These are phyloP conservation scores for Melaleuca quinquenervia DNA, from an alignment of 345 rosid genomes.

Conservation along the genomic window DNA sequence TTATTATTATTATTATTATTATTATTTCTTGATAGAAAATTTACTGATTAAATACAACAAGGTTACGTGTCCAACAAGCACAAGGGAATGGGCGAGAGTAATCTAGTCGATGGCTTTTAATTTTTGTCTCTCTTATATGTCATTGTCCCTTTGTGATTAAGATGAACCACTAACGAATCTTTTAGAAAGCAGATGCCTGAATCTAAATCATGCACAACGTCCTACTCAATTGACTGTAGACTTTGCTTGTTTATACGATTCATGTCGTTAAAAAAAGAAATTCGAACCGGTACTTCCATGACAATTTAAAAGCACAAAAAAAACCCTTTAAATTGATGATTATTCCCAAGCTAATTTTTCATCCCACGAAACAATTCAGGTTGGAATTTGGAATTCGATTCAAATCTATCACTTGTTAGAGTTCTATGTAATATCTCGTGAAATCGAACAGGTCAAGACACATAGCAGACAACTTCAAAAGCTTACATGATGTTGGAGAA, in stretches of 20 bases:
- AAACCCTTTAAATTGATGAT: rapidly evolving
- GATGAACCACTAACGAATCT: neutral
- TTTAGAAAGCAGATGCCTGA: neutral
- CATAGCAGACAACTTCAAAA: neutral
- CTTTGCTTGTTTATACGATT: neutral
- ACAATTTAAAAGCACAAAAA: neutral
- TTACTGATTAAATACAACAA: neutral
- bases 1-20: neutral
- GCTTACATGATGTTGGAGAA: neutral
- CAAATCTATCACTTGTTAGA: neutral
- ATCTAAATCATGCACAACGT: neutral
- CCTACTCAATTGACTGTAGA: neutral
- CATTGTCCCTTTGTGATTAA: neutral
- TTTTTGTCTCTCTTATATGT: neutral
- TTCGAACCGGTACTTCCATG: rapidly evolving
- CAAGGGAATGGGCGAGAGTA: neutral
- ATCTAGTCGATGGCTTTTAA: neutral
- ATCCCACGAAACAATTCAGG: neutral
- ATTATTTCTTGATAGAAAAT: neutral
- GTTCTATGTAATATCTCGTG: neutral
- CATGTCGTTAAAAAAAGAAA: rapidly evolving
- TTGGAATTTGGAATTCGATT: neutral
- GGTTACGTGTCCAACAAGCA: neutral
- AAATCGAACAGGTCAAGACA: neutral
- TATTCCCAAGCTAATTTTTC: neutral